Evolutionary conservation across 148 eudicot species (phyloP), one percentile per base, ranked within the genome.

Genomic region (Camellia sinensis): DNA sequence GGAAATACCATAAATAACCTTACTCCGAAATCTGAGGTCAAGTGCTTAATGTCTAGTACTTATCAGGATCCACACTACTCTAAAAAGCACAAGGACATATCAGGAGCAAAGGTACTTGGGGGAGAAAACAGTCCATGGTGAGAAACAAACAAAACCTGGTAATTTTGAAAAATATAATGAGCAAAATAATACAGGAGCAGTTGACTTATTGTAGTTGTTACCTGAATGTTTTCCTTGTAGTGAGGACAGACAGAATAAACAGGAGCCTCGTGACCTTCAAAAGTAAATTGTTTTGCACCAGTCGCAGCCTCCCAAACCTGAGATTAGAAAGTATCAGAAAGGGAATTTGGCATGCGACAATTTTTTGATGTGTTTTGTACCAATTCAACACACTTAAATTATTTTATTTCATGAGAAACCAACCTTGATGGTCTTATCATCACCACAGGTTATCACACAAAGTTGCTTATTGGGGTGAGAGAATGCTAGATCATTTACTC

Each of bases 201-300:
- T 11, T 15, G 65, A 57, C 2, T 44, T 45, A 50, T 44, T 37
- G 56, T 37, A 17, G 68, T 29, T 67, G 37, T 19, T 76, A 92
- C 95, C 89, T 91, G 97, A 81, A 92, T 89, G 79, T 85, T 89
- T 79, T 91, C 93, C 83, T 92, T 94, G 78, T 79, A 86, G 81
- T 92, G 95, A 73, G 98, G 95, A 88, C 97, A 92, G 63, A 92
- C 89, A 62, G 98, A 92, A 83, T 91, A 94, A 29, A 94, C 98
- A 60, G 97, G 94, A 74, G 94, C 97, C 67, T 89, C 95, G 76
- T 92, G 98, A 76, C 98, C 97, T 86, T 91, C 95, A 77, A 92
- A 94, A 53, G 92, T 88, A 77, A 87, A 88, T 83, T 84, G 95
- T 86, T 81, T 94, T 46, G 89, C 46, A 76, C 98, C 98, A 85